A percentile compares a stretch with the other conserved stretches of the same genome.
phyloP scores from a whole-genome alignment of 1,139 yeast genomes.

The Taiozyma onychis region DNA sequence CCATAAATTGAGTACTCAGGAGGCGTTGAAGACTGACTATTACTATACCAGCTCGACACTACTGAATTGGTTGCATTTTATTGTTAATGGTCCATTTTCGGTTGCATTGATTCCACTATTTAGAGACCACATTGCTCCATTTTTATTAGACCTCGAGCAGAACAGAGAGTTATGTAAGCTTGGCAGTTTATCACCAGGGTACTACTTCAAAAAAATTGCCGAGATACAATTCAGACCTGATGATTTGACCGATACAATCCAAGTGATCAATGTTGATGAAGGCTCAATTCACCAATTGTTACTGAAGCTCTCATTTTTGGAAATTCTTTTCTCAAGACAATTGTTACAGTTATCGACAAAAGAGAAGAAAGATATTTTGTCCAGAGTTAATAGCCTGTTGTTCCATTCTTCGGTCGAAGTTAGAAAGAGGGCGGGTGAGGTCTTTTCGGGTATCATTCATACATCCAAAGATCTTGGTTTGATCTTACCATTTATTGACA shows the following conservation, averaged over 20 bases:
- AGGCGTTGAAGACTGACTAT: slow-evolving; percentile 30
- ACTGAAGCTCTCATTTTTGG: slow-evolving; percentile 64
- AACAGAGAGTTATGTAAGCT: slow-evolving; percentile 82
- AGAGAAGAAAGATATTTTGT: slow-evolving; percentile 49
- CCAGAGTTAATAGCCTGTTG: slow-evolving; percentile 48
- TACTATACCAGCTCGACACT: slow-evolving; percentile 32
- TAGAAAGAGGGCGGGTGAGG: slow-evolving; percentile 68
- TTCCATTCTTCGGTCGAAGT: slow-evolving; percentile 65
- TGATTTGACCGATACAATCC: slow-evolving; percentile 41
- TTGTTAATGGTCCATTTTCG: slow-evolving; percentile 23
- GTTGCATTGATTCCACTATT: slow-evolving; percentile 35
- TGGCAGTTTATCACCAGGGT: slow-evolving; percentile 54
- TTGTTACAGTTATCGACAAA: slow-evolving; percentile 46
- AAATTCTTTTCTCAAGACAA: slow-evolving; percentile 70
- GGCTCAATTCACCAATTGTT: slow-evolving; percentile 65
- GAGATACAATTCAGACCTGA: slow-evolving; percentile 48
- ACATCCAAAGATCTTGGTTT: slow-evolving; percentile 52
- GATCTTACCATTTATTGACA: slow-evolving; percentile 31
- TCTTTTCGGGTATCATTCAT: slow-evolving; percentile 78
- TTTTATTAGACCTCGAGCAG: slow-evolving; percentile 57
- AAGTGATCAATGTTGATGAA: slow-evolving; percentile 42
- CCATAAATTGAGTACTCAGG: slow-evolving; percentile 26
- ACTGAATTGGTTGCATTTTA: slow-evolving; percentile 23
- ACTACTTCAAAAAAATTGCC: slow-evolving; percentile 50
- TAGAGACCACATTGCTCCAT: slow-evolving; percentile 55